Base-by-base conservation (phyloP, 2,329 filamentous ascomycete species). In the Trichothecium roseum region DNA sequence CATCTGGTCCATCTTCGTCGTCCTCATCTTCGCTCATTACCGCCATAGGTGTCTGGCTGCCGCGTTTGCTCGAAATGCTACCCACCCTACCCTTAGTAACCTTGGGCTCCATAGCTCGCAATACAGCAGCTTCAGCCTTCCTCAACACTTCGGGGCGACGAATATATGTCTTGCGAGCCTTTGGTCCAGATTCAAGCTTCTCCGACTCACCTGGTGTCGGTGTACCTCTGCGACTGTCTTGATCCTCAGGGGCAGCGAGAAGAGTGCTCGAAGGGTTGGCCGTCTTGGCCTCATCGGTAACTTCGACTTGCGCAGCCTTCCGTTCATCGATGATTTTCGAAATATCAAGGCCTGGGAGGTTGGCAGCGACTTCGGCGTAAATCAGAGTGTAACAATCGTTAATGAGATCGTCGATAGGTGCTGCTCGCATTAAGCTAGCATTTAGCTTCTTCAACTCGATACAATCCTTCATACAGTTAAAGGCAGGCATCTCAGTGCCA, bases 391-490 rank as follows among this genome's bases (percentile, higher is more conserved):
- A 98, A 33, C 84, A 79, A 57, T 98, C 91, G 16, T 81, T 83
- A 44, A 95, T 83, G n/a, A 96, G 70, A 50, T 98, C 91, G 49
- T 98, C 91, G 30, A 96, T 89, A 8, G 80, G 69, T 0, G 78
- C 74, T 1, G 81, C 74, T 57, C 94, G 95, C 73, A 93, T 91
- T 7, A 94, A 68, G 32, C 81, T 82, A 28, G 81, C 80, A 52
- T 98, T 98, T 30, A 95, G 72, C 53, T 76, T 77, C 52, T 77
- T 77, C 29, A 76, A 45, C 41, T 78, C 73, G 8, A 75, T 66
- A 0, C 65, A 62, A 32, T 78, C 73, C 47, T 69, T 74, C 55
- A 78, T 62, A 37, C 72, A 74, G 32, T 58, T 60, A 34, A 77
- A 61, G 2, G 67, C 64, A 1, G 57, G 49, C 35, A 68, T 49